Base-by-base conservation (phyloP, 495 filamentous ascomycete genomes). In the Tuber indicum region DNA sequence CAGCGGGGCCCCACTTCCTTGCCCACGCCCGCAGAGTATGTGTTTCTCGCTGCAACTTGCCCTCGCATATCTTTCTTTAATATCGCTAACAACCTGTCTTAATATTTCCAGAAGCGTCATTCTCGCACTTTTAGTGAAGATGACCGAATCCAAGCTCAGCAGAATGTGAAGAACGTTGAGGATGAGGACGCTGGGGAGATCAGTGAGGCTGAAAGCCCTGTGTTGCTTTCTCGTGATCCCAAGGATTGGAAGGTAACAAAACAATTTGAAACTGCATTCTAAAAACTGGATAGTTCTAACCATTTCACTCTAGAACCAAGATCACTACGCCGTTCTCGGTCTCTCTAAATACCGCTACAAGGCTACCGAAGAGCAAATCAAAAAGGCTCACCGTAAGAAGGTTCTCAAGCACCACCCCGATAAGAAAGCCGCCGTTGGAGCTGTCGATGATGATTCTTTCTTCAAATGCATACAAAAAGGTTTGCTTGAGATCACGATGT, bases 391-490 rank as follows among this genome's bases (percentile, higher is more conserved):
- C 87, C 93, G 96, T 86, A 98, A 98, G 91, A 99, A 99, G 91
- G 96, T 98, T 75, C 91, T 99, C 52, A 94, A 93, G 87, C 96
- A 99, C 85, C 96, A 99, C 84, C 96, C 96, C 75, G 96, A 99
- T 84, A 99, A 99, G 91, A 97, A 96, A 87, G 96, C 96, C 44
- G 95, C 96, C 52, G 88, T 91, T 73, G 93, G 96, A 77, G 89
- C 87, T 77, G 90, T 91, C 79, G 94, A 99, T 85, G 94, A 97
- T 86, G 96, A 99, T 86, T 92, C 91, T 82, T 99, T 99, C 89
- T 99, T 99, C 91, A 99, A 99, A 89, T 99, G 96, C 86, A 99
- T 99, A 85, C 96, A 99, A 87, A 97, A 97, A 85, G 96, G 80
- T 75, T 74, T 42, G 62, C 39, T 26, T n/a, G 39, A 43, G 26